Conservation (phyloP, 768 basidiomycete species). For the Porphyrellus cyaneotinctus region DNA sequence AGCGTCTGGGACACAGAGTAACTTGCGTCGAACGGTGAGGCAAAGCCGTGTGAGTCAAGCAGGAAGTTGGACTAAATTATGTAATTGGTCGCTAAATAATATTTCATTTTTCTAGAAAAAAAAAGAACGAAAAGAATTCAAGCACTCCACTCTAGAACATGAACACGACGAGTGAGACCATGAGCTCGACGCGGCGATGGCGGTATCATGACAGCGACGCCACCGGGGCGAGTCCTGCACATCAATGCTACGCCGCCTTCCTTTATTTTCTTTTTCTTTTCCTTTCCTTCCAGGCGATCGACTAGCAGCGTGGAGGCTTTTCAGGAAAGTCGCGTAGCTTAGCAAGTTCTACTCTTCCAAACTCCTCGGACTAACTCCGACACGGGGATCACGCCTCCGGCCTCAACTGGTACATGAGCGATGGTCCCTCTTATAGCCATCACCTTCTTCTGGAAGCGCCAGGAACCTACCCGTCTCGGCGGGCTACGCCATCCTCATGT, state of each 20-base stretch:
- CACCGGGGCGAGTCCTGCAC: not conserved
- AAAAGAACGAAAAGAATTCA: too few species aligned
- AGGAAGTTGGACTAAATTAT: constrained; percentile 1
- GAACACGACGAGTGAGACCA: too few species aligned
- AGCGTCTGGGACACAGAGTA: not conserved
- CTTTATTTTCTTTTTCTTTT: not conserved
- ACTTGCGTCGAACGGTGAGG: constrained; percentile 5
- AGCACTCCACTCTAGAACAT: too few species aligned
- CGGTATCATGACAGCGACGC: not conserved
- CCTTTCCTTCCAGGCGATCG: not conserved
- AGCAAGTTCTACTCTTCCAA: not conserved
- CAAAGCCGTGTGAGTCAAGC: not conserved
- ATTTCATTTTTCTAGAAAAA: too few species aligned
- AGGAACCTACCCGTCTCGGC: not conserved
- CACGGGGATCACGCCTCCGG: not conserved
- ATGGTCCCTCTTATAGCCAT: not conserved
- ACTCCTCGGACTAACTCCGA: constrained; percentile 20
- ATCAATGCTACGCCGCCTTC: not conserved
- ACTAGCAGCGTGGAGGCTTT: not conserved
- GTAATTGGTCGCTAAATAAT: too few species aligned
- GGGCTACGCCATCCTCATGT: not conserved
- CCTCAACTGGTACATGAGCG: not conserved
- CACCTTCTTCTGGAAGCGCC: not conserved
- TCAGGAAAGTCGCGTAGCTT: not conserved
- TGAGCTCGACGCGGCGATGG: too few species aligned